Evolutionary conservation across 768 basidiomycete genomes (phyloP), one percentile per base, ranked within the genome.

Genomic region (Galerina sulciceps): DNA sequence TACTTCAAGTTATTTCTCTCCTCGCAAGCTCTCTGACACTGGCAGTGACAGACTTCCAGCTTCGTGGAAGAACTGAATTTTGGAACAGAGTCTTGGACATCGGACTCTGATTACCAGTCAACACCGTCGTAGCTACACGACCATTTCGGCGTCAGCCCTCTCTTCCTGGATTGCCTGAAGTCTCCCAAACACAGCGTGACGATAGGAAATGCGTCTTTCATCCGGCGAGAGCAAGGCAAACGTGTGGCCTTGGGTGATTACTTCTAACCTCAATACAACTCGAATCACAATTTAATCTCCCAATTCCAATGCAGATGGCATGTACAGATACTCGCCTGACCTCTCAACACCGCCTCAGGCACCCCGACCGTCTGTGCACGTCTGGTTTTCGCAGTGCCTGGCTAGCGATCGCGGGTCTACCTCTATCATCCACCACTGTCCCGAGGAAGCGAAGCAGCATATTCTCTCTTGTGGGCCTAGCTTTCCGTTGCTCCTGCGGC

Each of bases 361-460:
- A 31, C 15, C 44, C 13, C 26, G 20, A 1, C 53, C 41, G 10
- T 31, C 41, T 14, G 53, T 54, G 4, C 49, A 51, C 15, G 36
- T 51, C 37, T 56, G 55, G 55, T 56, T 47, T 22, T 56, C 55
- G 15, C 55, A 56, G 10, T 20, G 45, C 20, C 31, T 56, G n/a
- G 15, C 18, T 10, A 22, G 18, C 23, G 45, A 34, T 13, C 36
- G 23, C 4, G 34, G 15, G 10, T 47, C 55, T 20, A 56, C 55
- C 10, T 56, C 47, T n/a, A 10, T 56, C 4, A 47, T 56, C 13
- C 45, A 47, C n/a, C 18, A 51, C 5, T 51, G 49, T 26, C 49
- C 36, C 40, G 8, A 35, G 9, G 17, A 20, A 38, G n/a, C 49
- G 10, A 56, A 56, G 17, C 35, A 23, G n/a, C 1, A 13, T 1